Percentiles rank a stretch among this genome's conserved stretches.
Evolutionary conservation across 306 rosid species (phyloP).

Genomic region (Dryas alaskensis): DNA sequence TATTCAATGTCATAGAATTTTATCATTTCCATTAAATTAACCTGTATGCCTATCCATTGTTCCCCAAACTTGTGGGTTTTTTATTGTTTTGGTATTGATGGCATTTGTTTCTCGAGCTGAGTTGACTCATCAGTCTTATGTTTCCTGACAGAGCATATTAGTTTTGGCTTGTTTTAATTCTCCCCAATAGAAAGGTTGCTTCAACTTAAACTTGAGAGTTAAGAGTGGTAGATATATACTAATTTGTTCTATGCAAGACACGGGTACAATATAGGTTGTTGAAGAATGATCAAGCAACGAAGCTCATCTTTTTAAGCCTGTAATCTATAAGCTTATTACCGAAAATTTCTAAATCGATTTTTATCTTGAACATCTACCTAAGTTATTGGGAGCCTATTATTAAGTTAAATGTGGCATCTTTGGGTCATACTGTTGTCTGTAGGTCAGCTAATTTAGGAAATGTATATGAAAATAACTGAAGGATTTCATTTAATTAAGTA

Average conservation of each 20-base stretch:
- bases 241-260: background rate
- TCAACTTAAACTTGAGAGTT: background rate
- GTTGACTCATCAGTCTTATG: no score
- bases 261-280: background rate
- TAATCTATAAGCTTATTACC: background rate
- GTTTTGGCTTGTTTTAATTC: background rate
- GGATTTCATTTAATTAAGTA: background rate
- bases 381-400: background rate
- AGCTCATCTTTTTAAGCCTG: background rate
- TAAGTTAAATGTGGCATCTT: background rate
- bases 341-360: background rate
- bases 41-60: background rate
- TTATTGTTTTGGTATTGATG: background rate
- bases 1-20: background rate
- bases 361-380: background rate
- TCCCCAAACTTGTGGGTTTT: background rate
- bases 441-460: background rate
- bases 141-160: background rate
- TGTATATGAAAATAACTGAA: background rate
- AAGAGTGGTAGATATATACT: background rate
- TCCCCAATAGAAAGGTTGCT: background rate
- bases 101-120: background rate
- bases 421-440: background rate
- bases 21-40: background rate
- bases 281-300: background rate